Base-by-base conservation (phyloP, 169 alveolate genomes). In the Cryptosporidium bovis region DNA sequence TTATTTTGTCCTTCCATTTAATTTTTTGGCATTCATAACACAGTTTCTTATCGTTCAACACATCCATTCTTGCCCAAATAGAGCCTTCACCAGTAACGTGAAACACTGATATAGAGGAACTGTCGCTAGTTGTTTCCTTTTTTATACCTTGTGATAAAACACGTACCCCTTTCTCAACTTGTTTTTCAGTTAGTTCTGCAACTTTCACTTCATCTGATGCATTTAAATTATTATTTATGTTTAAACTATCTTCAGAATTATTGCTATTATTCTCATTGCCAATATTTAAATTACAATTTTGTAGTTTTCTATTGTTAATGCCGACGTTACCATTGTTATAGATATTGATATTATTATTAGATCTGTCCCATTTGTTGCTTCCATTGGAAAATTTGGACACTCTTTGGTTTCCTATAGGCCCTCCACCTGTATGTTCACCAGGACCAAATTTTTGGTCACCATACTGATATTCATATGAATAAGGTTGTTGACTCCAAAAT, bases 1-100 rank as follows among this genome's bases (percentile, higher is more conserved):
- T 77, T 16, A 77, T 62, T 62, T 62, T 77, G 64, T 77, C 87
- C n/a, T 71, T 56, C 87, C 87, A 77, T 33, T 77, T 77, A 7
- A 27, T 58, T 27, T 60, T 77, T 60, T 77, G 87, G 48, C 87
- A 77, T 16, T 77, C 71, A 77, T 77, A 77, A 44, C 87, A 77
- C 40, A 77, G 44, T 53, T 77, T 56, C 27, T 50, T 77, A 34
- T 62, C 50, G 24, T 77, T 62, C 33, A 77, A 24, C 3, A 27
- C 40, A 36, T 77, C 87, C 15, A 77, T 62, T 62, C 64, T 77
- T 4, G 51, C 16, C 87, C 87, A 77, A 24, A 77, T 77, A 13
- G 87, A 77, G 51, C 64, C 77, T 51, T 56, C 46, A 7, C 87
- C 87, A 6, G 40, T 77, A 12, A 60, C 34, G 18, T 77, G 71